Percentiles rank a stretch among this genome's conserved stretches.
phyloP scores from a whole-genome alignment of 2,329 filamentous ascomycete species.

The Alternaria sp. region DNA sequence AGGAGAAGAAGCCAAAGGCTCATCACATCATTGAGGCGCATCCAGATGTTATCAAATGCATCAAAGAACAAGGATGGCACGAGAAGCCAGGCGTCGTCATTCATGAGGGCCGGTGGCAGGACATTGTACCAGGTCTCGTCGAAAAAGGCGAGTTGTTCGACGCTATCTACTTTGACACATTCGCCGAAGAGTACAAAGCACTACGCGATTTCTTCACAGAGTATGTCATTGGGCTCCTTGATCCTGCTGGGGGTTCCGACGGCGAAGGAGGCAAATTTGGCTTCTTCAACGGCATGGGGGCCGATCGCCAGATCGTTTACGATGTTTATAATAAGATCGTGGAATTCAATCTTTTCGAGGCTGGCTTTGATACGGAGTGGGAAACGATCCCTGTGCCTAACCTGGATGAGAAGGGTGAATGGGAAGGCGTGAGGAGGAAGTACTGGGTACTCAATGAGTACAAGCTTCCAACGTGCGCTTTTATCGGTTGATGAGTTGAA shows the following conservation, averaged over 20 bases:
- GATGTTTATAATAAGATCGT: slow-evolving; percentile 92
- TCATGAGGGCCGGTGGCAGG: slow-evolving; percentile 61
- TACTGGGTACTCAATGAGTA: slow-evolving; percentile 91
- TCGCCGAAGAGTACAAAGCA: slow-evolving; percentile 90
- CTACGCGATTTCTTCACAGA: slow-evolving; percentile 89
- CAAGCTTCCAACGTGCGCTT: slow-evolving; percentile 75
- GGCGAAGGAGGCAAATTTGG: slow-evolving; percentile 64
- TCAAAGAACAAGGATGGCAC: slow-evolving; percentile 59
- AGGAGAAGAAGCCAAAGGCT: slow-evolving; percentile 54
- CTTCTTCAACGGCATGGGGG: slow-evolving; percentile 80
- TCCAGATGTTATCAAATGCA: slow-evolving; percentile 57
- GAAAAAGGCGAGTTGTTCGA: slow-evolving; percentile 57
- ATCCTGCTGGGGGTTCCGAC: slow-evolving; percentile 57
- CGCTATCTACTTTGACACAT: slow-evolving; percentile 92
- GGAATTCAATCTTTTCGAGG: slow-evolving; percentile 89
- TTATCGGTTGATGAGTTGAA: slow-evolving; percentile 65
- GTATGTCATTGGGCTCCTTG: slow-evolving; percentile 80
- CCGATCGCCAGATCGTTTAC: slow-evolving; percentile 91
- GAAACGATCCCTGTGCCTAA: slow-evolving; percentile 76
- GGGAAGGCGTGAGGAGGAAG: slow-evolving; percentile 84
- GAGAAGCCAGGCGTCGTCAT: slow-evolving; percentile 59
- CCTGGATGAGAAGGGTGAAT: slow-evolving; percentile 76
- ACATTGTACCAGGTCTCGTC: slow-evolving; percentile 57
- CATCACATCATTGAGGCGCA: slow-evolving; percentile 64
- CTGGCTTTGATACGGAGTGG: slow-evolving; percentile 90